These are phyloP conservation scores for Durotheca rogersii DNA, from an alignment of 495 filamentous ascomycete genomes.

Conservation along the genomic window DNA sequence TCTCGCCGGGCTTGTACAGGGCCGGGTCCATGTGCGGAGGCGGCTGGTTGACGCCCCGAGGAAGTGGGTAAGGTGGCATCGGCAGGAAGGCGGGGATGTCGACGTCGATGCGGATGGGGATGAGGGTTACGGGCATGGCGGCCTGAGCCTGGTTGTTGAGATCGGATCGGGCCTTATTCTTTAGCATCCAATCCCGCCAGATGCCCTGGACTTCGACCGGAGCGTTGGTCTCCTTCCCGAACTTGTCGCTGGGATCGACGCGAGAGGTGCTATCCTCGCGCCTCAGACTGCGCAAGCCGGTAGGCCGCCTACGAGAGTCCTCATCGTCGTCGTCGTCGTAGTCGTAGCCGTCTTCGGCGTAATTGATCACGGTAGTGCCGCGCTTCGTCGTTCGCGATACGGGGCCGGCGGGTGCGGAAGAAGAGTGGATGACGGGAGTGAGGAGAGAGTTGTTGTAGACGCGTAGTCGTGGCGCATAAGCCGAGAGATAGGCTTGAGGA, in stretches of 20 bases:
- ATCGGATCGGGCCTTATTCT: slow-evolving; percentile 64
- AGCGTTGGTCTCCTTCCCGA: slow-evolving; percentile 77
- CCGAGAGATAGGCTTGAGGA: slow-evolving; percentile 85
- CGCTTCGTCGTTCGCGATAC: slow-evolving; percentile 88
- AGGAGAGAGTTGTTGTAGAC: slow-evolving; percentile 91
- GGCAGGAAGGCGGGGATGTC: slow-evolving; percentile 82
- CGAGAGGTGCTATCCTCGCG: slow-evolving; percentile 67
- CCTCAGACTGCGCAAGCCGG: slow-evolving; percentile 78
- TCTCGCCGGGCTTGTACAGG: slow-evolving; percentile 72
- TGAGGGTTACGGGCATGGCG: slow-evolving; percentile 80
- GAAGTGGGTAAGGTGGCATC: slow-evolving; percentile 66
- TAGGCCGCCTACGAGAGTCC: slow-evolving; percentile 71
- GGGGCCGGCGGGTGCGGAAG: slow-evolving; percentile 60
- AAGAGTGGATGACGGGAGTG: slow-evolving; percentile 76
- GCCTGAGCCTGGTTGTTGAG: slow-evolving; percentile 80
- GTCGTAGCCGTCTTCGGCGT: slow-evolving; percentile 93
- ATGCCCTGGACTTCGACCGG: slow-evolving; percentile 87
- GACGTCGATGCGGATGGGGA: slow-evolving; percentile 95
- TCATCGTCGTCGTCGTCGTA: slow-evolving; percentile 93
- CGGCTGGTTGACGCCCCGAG: slow-evolving; percentile 53
- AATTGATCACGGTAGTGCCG: slow-evolving; percentile 94
- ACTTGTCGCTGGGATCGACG: slow-evolving; percentile 64
- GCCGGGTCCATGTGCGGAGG: slow-evolving; percentile 54
- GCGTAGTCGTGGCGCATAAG: slow-evolving; percentile 87
- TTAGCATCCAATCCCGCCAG: slow-evolving; percentile 93